A percentile compares a stretch with the other conserved stretches of the same genome.
Evolutionary conservation across 75 land plant genomes (phyloP).

Genomic region (Sequoia sempervirens): DNA sequence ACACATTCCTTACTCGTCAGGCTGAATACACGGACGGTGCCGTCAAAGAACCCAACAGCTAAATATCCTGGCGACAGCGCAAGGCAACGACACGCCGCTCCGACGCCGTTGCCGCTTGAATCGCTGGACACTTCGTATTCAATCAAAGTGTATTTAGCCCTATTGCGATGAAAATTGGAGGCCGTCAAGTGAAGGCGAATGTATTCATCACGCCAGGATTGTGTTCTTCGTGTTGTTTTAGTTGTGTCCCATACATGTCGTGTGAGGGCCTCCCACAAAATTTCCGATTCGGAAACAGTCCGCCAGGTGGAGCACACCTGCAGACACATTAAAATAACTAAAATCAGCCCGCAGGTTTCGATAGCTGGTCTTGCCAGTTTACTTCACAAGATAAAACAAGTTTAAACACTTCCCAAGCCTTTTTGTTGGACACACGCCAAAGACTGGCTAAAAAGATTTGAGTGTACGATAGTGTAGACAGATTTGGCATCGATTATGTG

Average conservation of each 20-base stretch:
- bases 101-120: slow-evolving; percentile 1
- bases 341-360: neutral
- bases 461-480: neutral
- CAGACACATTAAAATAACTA: neutral
- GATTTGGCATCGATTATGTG: neutral
- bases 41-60: slow-evolving; percentile 62
- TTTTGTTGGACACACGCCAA: too few relatives aligned
- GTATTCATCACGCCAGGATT: slow-evolving; percentile 47
- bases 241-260: slow-evolving; percentile 33
- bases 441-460: neutral
- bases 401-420: neutral
- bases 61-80: slow-evolving; percentile 41
- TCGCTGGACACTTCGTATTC: slow-evolving; percentile 20
- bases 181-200: slow-evolving; percentile 49
- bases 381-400: neutral
- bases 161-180: slow-evolving; percentile 31
- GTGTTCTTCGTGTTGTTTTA: neutral
- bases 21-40: slow-evolving; percentile 53
- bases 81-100: slow-evolving; percentile 32
- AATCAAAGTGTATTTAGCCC: slow-evolving; percentile 22
- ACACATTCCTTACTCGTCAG: slow-evolving; percentile 28
- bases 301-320: slow-evolving; percentile 73
- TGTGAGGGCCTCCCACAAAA: slow-evolving; percentile 40
- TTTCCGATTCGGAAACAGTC: slow-evolving; percentile 42
- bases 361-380: neutral